These are phyloP conservation scores for Pseudocercospora musae DNA, from an alignment of 2,329 filamentous ascomycete genomes.

Conservation along the genomic window DNA sequence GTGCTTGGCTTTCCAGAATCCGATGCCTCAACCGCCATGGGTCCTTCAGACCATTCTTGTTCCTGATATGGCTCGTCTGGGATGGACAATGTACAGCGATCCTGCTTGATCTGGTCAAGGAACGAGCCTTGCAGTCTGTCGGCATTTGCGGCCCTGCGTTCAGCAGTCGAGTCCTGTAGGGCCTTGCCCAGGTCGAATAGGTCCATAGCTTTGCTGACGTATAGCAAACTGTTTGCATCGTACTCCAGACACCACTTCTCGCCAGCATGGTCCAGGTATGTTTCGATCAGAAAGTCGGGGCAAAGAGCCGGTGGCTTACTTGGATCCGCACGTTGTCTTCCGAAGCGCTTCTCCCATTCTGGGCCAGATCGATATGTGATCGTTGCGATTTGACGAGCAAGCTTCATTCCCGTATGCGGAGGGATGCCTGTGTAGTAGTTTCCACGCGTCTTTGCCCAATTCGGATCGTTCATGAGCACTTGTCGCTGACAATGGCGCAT, in stretches of 20 bases:
- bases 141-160: constrained; percentile 61
- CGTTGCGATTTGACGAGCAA: constrained; percentile 93
- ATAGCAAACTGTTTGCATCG: constrained; percentile 90
- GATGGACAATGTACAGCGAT: constrained; percentile 74
- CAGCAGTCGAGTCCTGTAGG: constrained; percentile 62
- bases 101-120: constrained; percentile 29
- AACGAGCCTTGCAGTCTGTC: constrained; percentile 50
- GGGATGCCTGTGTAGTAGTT: constrained; percentile 83
- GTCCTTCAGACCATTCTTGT: constrained; percentile 55
- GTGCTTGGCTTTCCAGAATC: constrained; percentile 18
- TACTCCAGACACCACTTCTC: constrained; percentile 98
- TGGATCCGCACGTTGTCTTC: constrained; percentile 78
- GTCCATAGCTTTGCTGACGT: constrained; percentile 98
- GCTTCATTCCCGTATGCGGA: constrained; percentile 95
- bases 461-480: constrained; percentile 97
- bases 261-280: constrained; percentile 94
- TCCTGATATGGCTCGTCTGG: constrained; percentile 85
- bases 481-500: constrained; percentile 98
- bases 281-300: constrained; percentile 96
- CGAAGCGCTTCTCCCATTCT: constrained; percentile 96
- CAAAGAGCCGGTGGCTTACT: constrained; percentile 88
- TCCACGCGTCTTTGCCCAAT: constrained; percentile 76
- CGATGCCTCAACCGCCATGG: constrained; percentile 30
- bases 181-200: constrained; percentile 83
- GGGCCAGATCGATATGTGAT: constrained; percentile 95